Evolutionary conservation across 83 land plant species (phyloP), one percentile per base, ranked within the genome.

Genomic region (Isoetes engelmannii): DNA sequence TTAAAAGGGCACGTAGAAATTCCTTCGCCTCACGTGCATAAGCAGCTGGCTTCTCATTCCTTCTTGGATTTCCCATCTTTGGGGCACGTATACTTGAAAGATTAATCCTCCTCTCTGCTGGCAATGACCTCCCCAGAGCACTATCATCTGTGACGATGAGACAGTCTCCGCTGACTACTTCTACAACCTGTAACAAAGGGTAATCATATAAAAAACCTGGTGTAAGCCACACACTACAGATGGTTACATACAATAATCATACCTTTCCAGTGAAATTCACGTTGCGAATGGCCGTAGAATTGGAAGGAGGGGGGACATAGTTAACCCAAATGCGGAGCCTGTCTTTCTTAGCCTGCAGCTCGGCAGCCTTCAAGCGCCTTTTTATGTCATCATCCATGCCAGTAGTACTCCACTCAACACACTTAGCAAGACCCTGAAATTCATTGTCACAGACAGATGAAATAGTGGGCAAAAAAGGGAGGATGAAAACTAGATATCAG

Each of bases 91-190:
- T 88, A 74, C 99, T 95, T 12, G 99, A 95, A n/a, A 95, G 80
- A 69, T 95, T 95, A 7, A 95, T 87, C 7, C 99, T 77, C 3
- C 99, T 68, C 70, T 95, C 99, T 55, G 97, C 96, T 41, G 59
- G 45, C 57, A 89, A 87, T 66, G 86, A 87, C 3, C 93, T 94
- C 75, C 56, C 82, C n/a, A 93, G 97, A 20, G 74, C 55, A 45
- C 87, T 65, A 76, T 95, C 97, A 82, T 95, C 99, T 37, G 97
- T 94, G 10, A 95, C 91, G 62, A 95, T 81, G 21, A 95, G 70
- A 73, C 97, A 91, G 60, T 95, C 99, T 44, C 93, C 99, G 83
- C 99, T 95, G 5, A 91, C 97, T 72, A 95, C 90, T 75, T 95
- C 99, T 8, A 95, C 82, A 7, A 95, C 97, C 97, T 90, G 78